phyloP scores from a whole-genome alignment of 352 stramenopile genomes.

The Detonula confervacea region DNA sequence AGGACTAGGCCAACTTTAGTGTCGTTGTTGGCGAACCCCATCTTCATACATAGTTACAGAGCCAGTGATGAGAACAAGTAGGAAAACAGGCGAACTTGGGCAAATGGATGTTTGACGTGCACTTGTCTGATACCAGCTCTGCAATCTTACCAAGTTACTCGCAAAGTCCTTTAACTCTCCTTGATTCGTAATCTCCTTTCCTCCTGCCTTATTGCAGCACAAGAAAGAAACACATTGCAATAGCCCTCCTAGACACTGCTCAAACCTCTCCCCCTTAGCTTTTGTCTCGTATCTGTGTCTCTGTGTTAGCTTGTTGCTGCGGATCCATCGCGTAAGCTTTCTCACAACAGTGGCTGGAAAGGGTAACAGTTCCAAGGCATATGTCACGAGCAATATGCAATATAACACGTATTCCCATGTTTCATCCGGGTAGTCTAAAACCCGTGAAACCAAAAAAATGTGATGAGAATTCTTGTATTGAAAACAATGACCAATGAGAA shows the following conservation, averaged over 20 bases:
- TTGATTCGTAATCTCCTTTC: conserved; percentile 55
- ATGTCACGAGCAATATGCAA: conserved; percentile 41
- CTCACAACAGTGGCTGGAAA: conserved; percentile 38
- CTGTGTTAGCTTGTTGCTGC: conserved; percentile 1
- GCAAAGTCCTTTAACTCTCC: conserved; percentile 57
- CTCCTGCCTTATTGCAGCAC: too few relatives aligned
- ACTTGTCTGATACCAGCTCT: too few relatives aligned
- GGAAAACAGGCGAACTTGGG: too few relatives aligned
- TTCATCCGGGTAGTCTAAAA: too few relatives aligned
- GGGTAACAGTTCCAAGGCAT: conserved; percentile 43
- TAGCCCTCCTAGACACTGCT: conserved; percentile 31
- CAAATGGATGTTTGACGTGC: too few relatives aligned
- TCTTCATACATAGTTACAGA: conserved; percentile 17
- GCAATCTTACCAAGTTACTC: conserved; percentile 42
- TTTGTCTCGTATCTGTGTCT: conserved; percentile 21
- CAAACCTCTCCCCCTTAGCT: conserved; percentile 32
- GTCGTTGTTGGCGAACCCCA: conserved; percentile 59
- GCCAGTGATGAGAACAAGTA: neutral
- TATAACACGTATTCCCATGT: too few relatives aligned
- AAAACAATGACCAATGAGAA: conserved; percentile 10
- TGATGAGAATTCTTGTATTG: too few relatives aligned
- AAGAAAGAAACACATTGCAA: conserved; percentile 46
- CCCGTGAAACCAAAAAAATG: conserved; percentile 1
- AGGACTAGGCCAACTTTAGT: conserved; percentile 43
- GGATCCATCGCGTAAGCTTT: conserved; percentile 22